phyloP scores from a whole-genome alignment of 371 early-diverging fungal species.

The Fennellomyces sp. region DNA sequence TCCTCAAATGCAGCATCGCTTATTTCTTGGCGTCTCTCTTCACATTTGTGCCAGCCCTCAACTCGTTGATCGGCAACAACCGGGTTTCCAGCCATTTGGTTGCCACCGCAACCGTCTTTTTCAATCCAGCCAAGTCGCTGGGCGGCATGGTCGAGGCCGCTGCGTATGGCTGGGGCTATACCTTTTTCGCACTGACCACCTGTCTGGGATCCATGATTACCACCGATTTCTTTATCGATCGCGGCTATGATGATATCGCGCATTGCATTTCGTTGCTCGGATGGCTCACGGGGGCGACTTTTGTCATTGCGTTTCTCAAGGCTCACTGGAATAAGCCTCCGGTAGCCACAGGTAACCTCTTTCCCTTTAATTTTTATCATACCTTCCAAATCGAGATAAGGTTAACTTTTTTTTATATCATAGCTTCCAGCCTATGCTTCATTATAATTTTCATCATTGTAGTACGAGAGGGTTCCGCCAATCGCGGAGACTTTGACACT shows the following conservation, averaged over 20 bases:
- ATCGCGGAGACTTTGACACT: conserved; percentile 53
- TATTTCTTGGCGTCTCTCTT: conserved; percentile 64
- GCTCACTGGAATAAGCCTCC: conserved; percentile 67
- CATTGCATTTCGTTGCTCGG: conserved; percentile 53
- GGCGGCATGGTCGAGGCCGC: conserved; percentile 75
- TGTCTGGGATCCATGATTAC: conserved; percentile 59
- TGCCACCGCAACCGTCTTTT: conserved; percentile 68
- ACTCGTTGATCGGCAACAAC: conserved; percentile 48
- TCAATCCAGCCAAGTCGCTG: conserved; percentile 68
- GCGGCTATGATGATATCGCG: conserved; percentile 37
- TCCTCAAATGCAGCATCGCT: conserved; percentile 67
- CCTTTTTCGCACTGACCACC: conserved; percentile 50
- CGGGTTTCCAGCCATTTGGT: conserved; percentile 62
- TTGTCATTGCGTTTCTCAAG: conserved; percentile 61
- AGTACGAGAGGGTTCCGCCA: conserved; percentile 55
- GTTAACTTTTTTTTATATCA: neutral
- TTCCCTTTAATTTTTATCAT: neutral
- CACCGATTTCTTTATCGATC: conserved; percentile 61
- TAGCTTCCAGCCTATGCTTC: conserved; percentile 64
- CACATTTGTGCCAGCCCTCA: conserved; percentile 62
- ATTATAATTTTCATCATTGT: conserved; percentile 61
- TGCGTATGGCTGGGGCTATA: conserved; percentile 59
- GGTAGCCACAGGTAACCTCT: conserved; percentile 55
- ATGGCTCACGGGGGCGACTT: conserved; percentile 64
- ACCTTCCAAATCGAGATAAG: neutral